Conservation (phyloP, 2,329 filamentous ascomycete genomes). For the Botrytis medusae region DNA sequence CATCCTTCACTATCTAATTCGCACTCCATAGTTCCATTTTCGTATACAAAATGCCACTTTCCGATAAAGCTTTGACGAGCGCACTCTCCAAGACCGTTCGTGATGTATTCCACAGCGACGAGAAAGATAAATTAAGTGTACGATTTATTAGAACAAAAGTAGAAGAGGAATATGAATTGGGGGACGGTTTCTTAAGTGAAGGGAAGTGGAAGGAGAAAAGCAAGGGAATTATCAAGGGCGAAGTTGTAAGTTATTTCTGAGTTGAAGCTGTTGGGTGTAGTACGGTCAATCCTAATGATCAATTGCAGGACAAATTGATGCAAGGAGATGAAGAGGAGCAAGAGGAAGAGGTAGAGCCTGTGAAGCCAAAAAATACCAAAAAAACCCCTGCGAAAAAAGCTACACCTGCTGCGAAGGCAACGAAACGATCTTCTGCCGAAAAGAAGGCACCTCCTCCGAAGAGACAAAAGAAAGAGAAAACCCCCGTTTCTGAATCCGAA, state of each 20-base stretch:
- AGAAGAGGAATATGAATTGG: constrained; percentile 50
- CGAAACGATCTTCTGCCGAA: constrained; percentile 43
- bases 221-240: constrained; percentile 56
- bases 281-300: neutral
- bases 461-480: constrained; percentile 37
- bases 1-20: neutral
- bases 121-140: constrained; percentile 51
- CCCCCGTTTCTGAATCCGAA: constrained; percentile 24
- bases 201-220: constrained; percentile 58
- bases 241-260: constrained; percentile 48
- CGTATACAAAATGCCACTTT: constrained; percentile 24
- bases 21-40: neutral
- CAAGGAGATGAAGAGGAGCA: constrained; percentile 26
- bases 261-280: neutral
- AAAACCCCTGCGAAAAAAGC: constrained; percentile 10
- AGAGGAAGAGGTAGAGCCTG: constrained; percentile 49
- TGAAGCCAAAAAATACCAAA: constrained; percentile 30
- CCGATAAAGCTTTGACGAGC: constrained; percentile 27
- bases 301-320: constrained; percentile 21
- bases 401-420: constrained; percentile 43
- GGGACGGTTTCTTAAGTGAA: constrained; percentile 51
- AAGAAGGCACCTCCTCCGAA: constrained; percentile 42
- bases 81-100: constrained; percentile 24
- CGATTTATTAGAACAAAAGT: constrained; percentile 56
- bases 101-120: constrained; percentile 18